phyloP scores from a whole-genome alignment of 1,139 yeast species.

The Kodamaea anthophila region DNA sequence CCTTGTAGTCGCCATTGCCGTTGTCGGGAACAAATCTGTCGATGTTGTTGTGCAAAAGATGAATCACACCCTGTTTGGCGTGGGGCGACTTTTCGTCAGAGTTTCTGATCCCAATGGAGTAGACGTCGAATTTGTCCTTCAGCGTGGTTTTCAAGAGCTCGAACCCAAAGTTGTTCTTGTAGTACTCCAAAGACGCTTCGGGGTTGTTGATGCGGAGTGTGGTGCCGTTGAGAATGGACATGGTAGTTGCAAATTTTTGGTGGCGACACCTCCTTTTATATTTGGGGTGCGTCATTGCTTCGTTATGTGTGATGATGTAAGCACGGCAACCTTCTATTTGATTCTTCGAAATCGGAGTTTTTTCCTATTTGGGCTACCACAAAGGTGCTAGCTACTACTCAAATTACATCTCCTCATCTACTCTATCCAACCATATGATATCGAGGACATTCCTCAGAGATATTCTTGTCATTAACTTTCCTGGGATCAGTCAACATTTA shows the following conservation, averaged over 20 bases:
- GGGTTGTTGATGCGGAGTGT: slow-evolving; percentile 84
- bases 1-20: slow-evolving; percentile 83
- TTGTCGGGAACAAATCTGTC: slow-evolving; percentile 50
- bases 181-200: slow-evolving; percentile 63
- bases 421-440: no score
- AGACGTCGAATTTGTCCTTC: slow-evolving; percentile 57
- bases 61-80: slow-evolving; percentile 72
- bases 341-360: no score
- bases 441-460: no score
- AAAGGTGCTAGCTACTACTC: no score
- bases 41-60: slow-evolving; percentile 65
- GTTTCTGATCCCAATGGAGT: slow-evolving; percentile 43
- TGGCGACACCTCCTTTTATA: no score
- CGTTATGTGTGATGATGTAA: no score
- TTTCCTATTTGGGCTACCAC: no score
- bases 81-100: slow-evolving; percentile 36
- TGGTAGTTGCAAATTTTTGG: neutral
- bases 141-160: slow-evolving; percentile 48
- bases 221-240: slow-evolving; percentile 54
- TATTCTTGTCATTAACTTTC: no score
- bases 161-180: slow-evolving; percentile 72
- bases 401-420: no score
- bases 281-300: no score
- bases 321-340: no score
- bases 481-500: no score